Conservation (phyloP, 495 filamentous ascomycete genomes). For the Pyrenopolyporus hunteri region DNA sequence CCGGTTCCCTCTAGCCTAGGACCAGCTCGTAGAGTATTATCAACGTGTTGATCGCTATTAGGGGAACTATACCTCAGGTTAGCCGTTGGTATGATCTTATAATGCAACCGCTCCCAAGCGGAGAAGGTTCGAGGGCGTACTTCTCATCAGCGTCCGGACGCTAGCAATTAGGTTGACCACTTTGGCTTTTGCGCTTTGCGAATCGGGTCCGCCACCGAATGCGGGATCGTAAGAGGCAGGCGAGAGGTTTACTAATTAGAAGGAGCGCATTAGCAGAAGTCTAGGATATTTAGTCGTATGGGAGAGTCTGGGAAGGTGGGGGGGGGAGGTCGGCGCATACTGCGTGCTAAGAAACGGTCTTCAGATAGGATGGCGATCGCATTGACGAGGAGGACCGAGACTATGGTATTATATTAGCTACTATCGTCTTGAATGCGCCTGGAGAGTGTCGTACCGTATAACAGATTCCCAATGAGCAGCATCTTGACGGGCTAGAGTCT, state of each 20-base stretch:
- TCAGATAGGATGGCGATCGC: slow-evolving; percentile 94
- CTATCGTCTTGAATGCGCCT: background rate
- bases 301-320: background rate
- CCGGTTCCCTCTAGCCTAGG: slow-evolving; percentile 63
- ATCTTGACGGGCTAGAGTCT: slow-evolving; percentile 49
- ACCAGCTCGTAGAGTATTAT: slow-evolving; percentile 90
- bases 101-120: background rate
- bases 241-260: slow-evolving; percentile 81
- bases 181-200: slow-evolving; percentile 80
- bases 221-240: slow-evolving; percentile 66
- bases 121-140: slow-evolving; percentile 60
- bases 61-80: slow-evolving; percentile 68
- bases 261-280: background rate
- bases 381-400: slow-evolving; percentile 85
- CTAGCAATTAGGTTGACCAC: slow-evolving; percentile 87
- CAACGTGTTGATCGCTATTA: slow-evolving; percentile 89
- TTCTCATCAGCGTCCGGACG: slow-evolving; percentile 91
- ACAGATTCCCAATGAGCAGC: slow-evolving; percentile 74
- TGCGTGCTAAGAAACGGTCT: slow-evolving; percentile 95
- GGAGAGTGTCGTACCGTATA: slow-evolving; percentile 63
- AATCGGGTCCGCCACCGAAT: slow-evolving; percentile 73
- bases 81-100: slow-evolving; percentile 3
- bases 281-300: background rate
- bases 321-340: slow-evolving; percentile 57
- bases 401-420: slow-evolving; percentile 51